Conservation (phyloP, 2,329 filamentous ascomycete species). For the Trichophaea hybrida region DNA sequence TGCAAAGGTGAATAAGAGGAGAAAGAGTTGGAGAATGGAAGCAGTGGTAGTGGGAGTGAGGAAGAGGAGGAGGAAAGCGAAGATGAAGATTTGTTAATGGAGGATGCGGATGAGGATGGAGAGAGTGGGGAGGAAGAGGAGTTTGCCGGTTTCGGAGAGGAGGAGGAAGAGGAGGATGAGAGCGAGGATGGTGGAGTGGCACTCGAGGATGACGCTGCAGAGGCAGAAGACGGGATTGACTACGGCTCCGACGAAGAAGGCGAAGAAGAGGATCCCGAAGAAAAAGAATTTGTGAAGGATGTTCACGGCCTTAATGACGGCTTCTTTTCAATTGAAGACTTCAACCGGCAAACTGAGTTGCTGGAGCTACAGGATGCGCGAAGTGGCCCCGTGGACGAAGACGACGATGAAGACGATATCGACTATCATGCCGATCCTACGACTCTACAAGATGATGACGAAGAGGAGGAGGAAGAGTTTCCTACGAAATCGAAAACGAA, state of each 20-base stretch:
- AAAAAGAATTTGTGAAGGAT: conserved; percentile 52
- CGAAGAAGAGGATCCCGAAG: conserved; percentile 38
- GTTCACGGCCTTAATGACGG: conserved; percentile 83
- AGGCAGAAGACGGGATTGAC: conserved; percentile 30
- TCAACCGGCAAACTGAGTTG: conserved; percentile 85
- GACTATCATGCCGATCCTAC: conserved; percentile 77
- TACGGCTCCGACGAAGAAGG: conserved; percentile 35
- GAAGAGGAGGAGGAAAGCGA: conserved; percentile 26
- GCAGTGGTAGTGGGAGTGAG: conserved; percentile 20
- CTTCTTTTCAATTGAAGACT: conserved; percentile 95
- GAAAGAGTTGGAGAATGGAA: conserved; percentile 22
- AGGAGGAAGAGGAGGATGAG: conserved; percentile 29
- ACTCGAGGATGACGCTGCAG: conserved; percentile 31
- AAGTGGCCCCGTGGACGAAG: conserved; percentile 45
- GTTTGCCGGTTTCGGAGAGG: conserved; percentile 24
- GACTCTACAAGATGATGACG: conserved; percentile 29
- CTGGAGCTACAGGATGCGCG: conserved; percentile 69
- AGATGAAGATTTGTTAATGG: conserved; percentile 25
- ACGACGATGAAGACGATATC: conserved; percentile 55
- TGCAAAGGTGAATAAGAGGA: neutral
- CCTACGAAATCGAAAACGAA: conserved; percentile 31
- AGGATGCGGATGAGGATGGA: conserved; percentile 25
- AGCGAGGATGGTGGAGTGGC: conserved; percentile 29
- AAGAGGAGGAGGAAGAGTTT: conserved; percentile 27
- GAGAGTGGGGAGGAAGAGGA: conserved; percentile 32